Conservation (phyloP, 2,329 filamentous ascomycete genomes). For the Pseudogymnoascus sp. region DNA sequence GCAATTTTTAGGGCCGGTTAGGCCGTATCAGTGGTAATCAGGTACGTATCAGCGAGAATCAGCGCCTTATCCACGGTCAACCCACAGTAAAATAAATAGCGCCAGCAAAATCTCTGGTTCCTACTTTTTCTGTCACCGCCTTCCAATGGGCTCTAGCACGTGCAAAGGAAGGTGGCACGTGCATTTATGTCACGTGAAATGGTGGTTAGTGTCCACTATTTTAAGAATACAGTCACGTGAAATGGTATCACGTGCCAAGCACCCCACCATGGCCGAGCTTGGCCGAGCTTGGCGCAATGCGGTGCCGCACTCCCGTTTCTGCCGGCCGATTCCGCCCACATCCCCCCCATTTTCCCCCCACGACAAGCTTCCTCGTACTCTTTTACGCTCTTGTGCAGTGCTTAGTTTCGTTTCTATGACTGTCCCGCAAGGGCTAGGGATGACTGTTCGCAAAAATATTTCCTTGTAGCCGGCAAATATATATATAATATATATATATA, state of each 20-base stretch:
- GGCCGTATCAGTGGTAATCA: slow-evolving; percentile 7
- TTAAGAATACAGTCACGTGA: too few species aligned
- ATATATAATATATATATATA: slow-evolving; percentile 6
- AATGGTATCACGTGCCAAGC: too few species aligned
- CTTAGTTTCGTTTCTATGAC: background rate
- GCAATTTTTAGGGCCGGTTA: slow-evolving; percentile 5
- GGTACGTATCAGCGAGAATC: background rate
- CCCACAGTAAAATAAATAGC: background rate
- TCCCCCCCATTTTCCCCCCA: background rate
- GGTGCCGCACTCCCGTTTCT: slow-evolving; percentile 4
- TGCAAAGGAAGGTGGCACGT: background rate
- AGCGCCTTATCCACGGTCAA: background rate
- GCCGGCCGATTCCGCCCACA: background rate
- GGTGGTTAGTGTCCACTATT: too few species aligned
- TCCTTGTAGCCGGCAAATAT: background rate
- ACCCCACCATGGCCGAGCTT: too few species aligned
- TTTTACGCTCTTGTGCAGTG: background rate
- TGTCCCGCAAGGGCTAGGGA: background rate
- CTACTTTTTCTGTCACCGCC: slow-evolving; percentile 7
- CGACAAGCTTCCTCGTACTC: background rate
- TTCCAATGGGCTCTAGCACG: slow-evolving; percentile 2
- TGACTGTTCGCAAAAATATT: slow-evolving; percentile 3
- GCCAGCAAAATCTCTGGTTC: slow-evolving; percentile 5
- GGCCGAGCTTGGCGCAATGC: slow-evolving; percentile 2
- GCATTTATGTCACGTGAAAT: too few species aligned